phyloP scores from a whole-genome alignment of 805 yeast species.

The Wickerhamomyces sydowiorum region DNA sequence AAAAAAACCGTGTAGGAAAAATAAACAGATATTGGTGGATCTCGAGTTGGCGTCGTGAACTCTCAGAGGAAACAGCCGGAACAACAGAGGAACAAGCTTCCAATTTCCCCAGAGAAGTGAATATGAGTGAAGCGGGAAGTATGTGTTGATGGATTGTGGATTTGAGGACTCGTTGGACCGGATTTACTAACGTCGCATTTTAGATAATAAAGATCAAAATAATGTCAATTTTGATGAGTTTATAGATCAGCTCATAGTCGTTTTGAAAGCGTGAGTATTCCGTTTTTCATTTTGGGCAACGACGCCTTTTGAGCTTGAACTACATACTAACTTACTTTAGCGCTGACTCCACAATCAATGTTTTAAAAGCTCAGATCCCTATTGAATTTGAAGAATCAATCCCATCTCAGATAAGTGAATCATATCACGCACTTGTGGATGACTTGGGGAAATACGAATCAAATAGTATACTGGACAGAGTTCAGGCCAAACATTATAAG shows the following conservation, averaged over 20 bases:
- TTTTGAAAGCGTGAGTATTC: constrained; percentile 3
- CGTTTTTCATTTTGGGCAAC: too few species aligned
- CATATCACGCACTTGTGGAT: neutral
- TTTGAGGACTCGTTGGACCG: neutral
- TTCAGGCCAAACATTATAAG: constrained; percentile 32
- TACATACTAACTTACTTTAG: neutral
- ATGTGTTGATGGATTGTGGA: neutral
- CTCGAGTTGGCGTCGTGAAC: too few species aligned
- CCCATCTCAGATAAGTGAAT: neutral
- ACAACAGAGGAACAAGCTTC: too few species aligned
- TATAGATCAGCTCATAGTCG: constrained; percentile 3
- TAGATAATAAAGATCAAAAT: constrained; percentile 5
- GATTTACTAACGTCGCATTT: neutral
- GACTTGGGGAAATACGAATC: constrained; percentile 8
- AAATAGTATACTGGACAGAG: constrained; percentile 40
- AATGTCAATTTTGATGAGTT: constrained; percentile 4
- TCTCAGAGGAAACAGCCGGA: too few species aligned
- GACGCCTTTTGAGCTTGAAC: too few species aligned
- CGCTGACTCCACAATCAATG: neutral
- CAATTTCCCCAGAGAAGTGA: too few species aligned
- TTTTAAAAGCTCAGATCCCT: constrained; percentile 1
- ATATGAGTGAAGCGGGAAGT: too few species aligned
- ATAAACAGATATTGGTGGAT: neutral
- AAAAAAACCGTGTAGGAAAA: too few species aligned
- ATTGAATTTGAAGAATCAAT: neutral